A percentile compares a stretch with the other conserved stretches of the same genome.
phyloP scores from a whole-genome alignment of 306 rosid species.

The Vicia villosa region DNA sequence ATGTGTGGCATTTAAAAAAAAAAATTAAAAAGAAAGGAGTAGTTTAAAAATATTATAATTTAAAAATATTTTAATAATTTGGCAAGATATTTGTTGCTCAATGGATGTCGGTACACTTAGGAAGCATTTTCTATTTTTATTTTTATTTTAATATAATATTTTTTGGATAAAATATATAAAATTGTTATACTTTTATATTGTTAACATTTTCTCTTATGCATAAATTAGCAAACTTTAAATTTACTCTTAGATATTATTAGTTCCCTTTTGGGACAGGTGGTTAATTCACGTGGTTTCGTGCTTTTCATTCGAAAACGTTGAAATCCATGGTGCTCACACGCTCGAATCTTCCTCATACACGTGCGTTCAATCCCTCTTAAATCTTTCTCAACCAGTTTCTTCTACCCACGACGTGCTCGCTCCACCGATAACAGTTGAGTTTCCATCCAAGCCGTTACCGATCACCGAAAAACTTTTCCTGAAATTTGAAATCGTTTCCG shows the following conservation, averaged over 20 bases:
- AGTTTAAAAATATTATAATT: no score
- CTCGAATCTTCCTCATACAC: background rate
- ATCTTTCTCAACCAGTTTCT: background rate
- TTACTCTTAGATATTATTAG: background rate
- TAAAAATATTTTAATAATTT: no score
- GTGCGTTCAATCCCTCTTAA: constrained; percentile 6
- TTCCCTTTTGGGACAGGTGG: background rate
- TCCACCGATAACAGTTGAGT: constrained; percentile 23
- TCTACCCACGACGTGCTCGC: background rate
- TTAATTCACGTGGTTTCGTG: constrained; percentile 5
- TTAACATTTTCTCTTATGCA: no score
- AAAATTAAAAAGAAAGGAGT: no score
- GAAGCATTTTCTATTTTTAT: no score
- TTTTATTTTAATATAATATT: no score
- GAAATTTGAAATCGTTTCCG: constrained; percentile 1
- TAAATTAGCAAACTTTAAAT: no score
- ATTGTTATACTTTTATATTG: no score
- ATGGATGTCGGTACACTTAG: no score
- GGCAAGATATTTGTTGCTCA: no score
- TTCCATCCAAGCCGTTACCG: constrained; percentile 17
- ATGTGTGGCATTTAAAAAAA: no score
- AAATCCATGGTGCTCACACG: constrained; percentile 2
- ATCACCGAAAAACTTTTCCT: background rate
- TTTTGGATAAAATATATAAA: no score
- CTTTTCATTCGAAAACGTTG: background rate